Base-by-base conservation (phyloP, 108 stramenopile genomes). In the Cyclotella distinguenda region DNA sequence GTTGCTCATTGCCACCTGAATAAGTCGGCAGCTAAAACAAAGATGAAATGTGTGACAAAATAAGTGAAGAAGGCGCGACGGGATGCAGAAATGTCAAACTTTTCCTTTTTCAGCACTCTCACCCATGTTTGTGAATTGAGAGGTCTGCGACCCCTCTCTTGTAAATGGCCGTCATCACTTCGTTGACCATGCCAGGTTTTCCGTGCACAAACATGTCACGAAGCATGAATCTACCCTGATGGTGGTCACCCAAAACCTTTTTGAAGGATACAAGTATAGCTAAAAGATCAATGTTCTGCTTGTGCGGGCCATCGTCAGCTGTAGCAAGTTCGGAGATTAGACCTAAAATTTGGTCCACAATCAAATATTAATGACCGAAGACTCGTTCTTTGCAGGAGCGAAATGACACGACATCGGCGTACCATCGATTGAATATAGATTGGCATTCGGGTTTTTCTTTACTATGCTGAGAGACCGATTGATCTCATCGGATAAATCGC, bases 201-300 rank as follows among this genome's bases (percentile, higher is more conserved):
- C 93, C 94, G 47, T 83, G 85, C 19, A 93, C 93, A 12, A 97
- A 76, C 28, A 97, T 82, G 60, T 95, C 96, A 63, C 97, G 96
- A n/a, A 98, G 76, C 50, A 98, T 89, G 60, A 94, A 91, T 59
- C 91, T 91, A 31, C 95, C 95, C 64, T 88, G 88, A n/a, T n/a
- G n/a, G 1, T 85, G 84, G 66, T 95, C 95, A n/a, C 84, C 84
- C 46, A 85, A 79, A 4, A 95, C 64, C 15, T 43, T 13, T 11
- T 70, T 60, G 6, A 93, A 70, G 0, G 69, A 67, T 2, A 80
- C 79, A 22, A 95, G 78, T n/a, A 91, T 86, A 40, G 95, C 95
- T 7, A 64, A 43, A 66, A 87, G 50, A 11, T 74, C 85, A 67
- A 97, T 76, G 45, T 90, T 61, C 40, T 77, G 68, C 51, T 93